phyloP scores from a whole-genome alignment of 768 basidiomycete genomes.

The Termitomyces sp. region DNA sequence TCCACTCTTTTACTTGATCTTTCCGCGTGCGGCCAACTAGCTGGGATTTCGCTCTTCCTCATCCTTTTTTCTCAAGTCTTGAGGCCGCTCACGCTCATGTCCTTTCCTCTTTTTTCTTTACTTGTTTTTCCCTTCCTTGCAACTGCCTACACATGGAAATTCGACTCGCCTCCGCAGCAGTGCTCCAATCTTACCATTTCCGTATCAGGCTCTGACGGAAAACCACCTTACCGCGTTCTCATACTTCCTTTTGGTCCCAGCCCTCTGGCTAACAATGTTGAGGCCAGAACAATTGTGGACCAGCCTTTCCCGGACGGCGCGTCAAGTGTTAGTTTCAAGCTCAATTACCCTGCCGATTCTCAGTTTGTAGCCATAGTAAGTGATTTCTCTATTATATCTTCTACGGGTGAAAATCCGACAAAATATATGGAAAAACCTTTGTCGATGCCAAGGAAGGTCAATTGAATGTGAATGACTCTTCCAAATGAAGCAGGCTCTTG shows the following conservation, averaged over 20 bases:
- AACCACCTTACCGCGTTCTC: constrained; percentile 62
- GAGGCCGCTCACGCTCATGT: constrained; percentile 11
- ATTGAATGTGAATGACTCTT: neutral
- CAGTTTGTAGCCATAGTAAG: constrained; percentile 75
- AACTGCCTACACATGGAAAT: constrained; percentile 40
- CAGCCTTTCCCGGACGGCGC: constrained; percentile 40
- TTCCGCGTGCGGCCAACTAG: neutral
- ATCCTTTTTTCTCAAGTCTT: neutral
- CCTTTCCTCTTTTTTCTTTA: constrained; percentile 16
- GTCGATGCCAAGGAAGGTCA: neutral
- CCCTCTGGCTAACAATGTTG: constrained; percentile 53
- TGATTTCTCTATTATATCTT: constrained; percentile 13
- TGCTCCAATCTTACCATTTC: constrained; percentile 57
- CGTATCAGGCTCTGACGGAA: constrained; percentile 50
- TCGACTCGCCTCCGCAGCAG: constrained; percentile 48
- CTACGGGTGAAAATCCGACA: neutral
- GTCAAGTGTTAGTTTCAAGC: constrained; percentile 42
- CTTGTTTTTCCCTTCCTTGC: constrained; percentile 22
- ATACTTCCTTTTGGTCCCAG: constrained; percentile 64
- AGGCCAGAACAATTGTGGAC: constrained; percentile 57
- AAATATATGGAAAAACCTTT: neutral
- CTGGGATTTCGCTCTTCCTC: neutral
- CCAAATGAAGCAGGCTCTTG: neutral
- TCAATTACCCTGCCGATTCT: constrained; percentile 61
- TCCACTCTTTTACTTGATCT: constrained; percentile 5